phyloP scores from a whole-genome alignment of 1,284 basidiomycete species.

The Cryptococcus sp. region DNA sequence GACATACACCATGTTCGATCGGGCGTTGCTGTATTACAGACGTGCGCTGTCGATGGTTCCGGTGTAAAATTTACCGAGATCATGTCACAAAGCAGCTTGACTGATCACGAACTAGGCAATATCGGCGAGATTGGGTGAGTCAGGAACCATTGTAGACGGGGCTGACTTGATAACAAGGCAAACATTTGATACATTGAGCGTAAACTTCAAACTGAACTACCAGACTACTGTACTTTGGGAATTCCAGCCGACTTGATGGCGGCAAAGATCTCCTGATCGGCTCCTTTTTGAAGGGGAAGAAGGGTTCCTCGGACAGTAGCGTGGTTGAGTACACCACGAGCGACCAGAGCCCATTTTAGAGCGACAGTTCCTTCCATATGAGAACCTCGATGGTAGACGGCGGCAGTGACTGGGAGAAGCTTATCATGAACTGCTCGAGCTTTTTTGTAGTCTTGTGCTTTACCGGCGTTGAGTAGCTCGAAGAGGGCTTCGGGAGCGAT shows the following conservation, averaged over 20 bases:
- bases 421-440: constrained; percentile 12
- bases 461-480: constrained; percentile 13
- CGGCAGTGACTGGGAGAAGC: constrained; percentile 16
- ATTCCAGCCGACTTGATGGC: constrained; percentile 10
- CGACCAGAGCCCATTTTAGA: constrained; percentile 14
- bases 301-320: constrained; percentile 12
- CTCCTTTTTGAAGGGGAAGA: constrained; percentile 13
- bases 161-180: too few relatives aligned
- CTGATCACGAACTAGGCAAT: too few relatives aligned
- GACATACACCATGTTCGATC: too few relatives aligned
- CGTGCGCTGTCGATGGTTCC: too few relatives aligned
- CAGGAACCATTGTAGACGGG: too few relatives aligned
- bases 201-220: too few relatives aligned
- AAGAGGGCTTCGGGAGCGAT: constrained; percentile 15
- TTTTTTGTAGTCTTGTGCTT: constrained; percentile 7
- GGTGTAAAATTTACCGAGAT: too few relatives aligned
- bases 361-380: constrained; percentile 21
- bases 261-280: constrained; percentile 12
- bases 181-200: too few relatives aligned
- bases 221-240: too few relatives aligned
- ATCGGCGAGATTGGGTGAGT: too few relatives aligned
- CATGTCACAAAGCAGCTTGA: too few relatives aligned
- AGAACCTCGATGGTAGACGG: constrained; percentile 18
- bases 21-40: too few relatives aligned
- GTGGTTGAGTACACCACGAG: constrained; percentile 14